Conservation (phyloP, 2,329 filamentous ascomycete species). For the Aureobasidium sp. region DNA sequence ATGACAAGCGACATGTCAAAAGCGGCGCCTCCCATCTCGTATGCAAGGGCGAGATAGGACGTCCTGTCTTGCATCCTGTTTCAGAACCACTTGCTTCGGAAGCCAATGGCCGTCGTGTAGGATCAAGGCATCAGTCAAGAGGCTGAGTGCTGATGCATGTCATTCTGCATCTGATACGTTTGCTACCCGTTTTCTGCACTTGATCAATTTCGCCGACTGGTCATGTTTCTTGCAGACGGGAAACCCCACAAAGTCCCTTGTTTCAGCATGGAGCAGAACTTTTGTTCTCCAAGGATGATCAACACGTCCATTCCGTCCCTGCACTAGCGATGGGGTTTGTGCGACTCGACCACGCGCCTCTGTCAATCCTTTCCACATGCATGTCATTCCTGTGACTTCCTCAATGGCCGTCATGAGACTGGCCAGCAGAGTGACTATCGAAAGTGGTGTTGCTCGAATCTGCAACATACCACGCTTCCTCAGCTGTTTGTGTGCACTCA, state of each 20-base stretch:
- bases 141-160: not conserved
- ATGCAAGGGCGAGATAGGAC: not conserved
- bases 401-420: not conserved
- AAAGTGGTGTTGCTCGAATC: not conserved
- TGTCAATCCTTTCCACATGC: not conserved
- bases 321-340: not conserved
- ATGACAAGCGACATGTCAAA: constrained; percentile 1
- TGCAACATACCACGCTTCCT: not conserved
- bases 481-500: not conserved
- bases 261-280: not conserved
- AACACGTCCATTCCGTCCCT: not conserved
- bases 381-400: not conserved
- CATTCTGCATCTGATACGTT: constrained; percentile 7
- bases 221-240: not conserved
- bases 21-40: not conserved
- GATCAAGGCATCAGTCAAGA: not conserved
- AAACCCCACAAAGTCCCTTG: not conserved
- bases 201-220: not conserved
- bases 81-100: not conserved
- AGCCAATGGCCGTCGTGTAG: not conserved
- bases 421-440: not conserved
- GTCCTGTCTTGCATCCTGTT: not conserved
- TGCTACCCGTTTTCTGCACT: not conserved
- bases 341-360: constrained; percentile 3
- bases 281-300: not conserved